phyloP scores from a whole-genome alignment of 495 filamentous ascomycete genomes.

The Mycothermus thermophilus region DNA sequence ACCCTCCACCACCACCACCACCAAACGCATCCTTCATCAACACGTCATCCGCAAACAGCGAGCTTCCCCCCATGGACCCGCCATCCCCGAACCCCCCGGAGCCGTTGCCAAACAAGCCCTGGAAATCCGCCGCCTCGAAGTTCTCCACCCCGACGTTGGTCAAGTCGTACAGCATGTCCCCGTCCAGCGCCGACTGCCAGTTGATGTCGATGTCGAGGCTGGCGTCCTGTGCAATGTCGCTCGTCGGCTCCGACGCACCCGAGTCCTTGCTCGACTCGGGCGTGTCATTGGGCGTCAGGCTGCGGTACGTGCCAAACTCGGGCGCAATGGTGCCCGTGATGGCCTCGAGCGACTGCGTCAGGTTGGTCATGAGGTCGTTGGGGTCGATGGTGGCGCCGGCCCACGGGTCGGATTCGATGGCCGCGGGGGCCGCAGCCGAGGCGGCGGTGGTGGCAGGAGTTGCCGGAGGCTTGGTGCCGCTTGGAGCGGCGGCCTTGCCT shows the following conservation, averaged over 20 bases:
- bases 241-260: slow-evolving; percentile 38
- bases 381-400: slow-evolving; percentile 32
- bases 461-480: slow-evolving; percentile 14
- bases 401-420: slow-evolving; percentile 22
- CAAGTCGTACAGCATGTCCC: slow-evolving; percentile 22
- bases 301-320: slow-evolving; percentile 34
- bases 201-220: slow-evolving; percentile 29
- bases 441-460: slow-evolving; percentile 3
- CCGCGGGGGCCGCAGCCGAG: slow-evolving; percentile 1
- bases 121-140: slow-evolving; percentile 11
- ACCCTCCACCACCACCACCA: no score
- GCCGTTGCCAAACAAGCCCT: slow-evolving; percentile 7
- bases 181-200: slow-evolving; percentile 30
- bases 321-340: slow-evolving; percentile 24
- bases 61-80: slow-evolving; percentile 31
- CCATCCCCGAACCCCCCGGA: slow-evolving; percentile 23
- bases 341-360: slow-evolving; percentile 14
- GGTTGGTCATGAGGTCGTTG: slow-evolving; percentile 26
- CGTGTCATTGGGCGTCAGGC: slow-evolving; percentile 40
- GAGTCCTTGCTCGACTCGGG: slow-evolving; percentile 43
- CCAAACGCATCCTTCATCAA: no score
- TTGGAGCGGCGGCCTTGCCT: slow-evolving; percentile 21
- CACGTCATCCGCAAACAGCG: slow-evolving; percentile 31
- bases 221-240: slow-evolving; percentile 37
- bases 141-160: slow-evolving; percentile 19